Evolutionary conservation across 352 stramenopile species (phyloP).

Genomic region (Globisporangium cederbergense): DNA sequence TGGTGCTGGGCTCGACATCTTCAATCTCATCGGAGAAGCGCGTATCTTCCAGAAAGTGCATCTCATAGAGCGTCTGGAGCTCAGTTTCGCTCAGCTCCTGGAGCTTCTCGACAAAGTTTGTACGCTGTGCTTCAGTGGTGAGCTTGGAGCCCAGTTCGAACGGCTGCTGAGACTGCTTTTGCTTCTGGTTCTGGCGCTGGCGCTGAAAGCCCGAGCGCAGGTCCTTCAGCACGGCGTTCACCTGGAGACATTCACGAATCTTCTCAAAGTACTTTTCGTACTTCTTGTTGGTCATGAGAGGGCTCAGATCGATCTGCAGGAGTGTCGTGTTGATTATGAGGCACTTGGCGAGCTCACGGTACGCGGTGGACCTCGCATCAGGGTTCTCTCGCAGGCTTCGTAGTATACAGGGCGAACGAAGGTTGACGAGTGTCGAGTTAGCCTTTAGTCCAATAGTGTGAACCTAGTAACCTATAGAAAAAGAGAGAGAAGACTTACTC

Average conservation of each 20-base stretch:
- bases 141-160: neutral
- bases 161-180: neutral
- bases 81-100: conserved; percentile 52
- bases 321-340: conserved; percentile 42
- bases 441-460: neutral
- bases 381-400: conserved; percentile 39
- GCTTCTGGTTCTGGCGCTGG: neutral
- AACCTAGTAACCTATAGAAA: neutral
- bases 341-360: conserved; percentile 39
- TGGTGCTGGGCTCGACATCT: neutral
- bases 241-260: conserved; percentile 27
- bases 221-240: conserved; percentile 35
- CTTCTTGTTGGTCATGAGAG: conserved; percentile 12
- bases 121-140: conserved; percentile 30
- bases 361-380: conserved; percentile 39
- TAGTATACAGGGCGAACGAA: neutral
- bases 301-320: conserved; percentile 26
- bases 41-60: conserved; percentile 35
- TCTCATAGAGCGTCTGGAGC: conserved; percentile 35
- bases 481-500: conserved; percentile 20
- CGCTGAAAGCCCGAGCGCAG: conserved; percentile 3
- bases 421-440: too few relatives aligned
- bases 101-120: conserved; percentile 71
- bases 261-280: conserved; percentile 27
- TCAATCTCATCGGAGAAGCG: conserved; percentile 21